Base-by-base conservation (phyloP, 768 basidiomycete species). In the Austroboletus festivus region DNA sequence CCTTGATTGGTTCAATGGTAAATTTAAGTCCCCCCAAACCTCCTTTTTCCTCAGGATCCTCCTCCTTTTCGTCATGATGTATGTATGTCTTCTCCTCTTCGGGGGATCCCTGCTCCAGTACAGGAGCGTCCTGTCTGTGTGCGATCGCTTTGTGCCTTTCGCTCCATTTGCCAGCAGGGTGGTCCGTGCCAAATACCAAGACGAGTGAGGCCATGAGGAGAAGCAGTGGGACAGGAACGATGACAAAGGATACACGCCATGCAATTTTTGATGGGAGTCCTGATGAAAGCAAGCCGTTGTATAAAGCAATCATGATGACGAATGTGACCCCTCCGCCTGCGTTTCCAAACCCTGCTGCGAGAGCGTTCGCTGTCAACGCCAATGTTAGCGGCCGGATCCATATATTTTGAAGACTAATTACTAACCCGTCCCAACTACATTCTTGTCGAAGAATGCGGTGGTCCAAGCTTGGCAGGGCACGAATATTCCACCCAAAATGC, bases 381-480 rank as follows among this genome's bases (percentile, higher is more conserved):
- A 3, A 33, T n/a, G 69, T 72, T 15, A 39, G 37, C 22, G 71
- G 65, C 30, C 19, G 15, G 33, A 44, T 12, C 18, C 5, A 31
- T 33, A 42, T 22, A 24, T 28, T 11, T n/a, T 18, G 33, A 20
- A 31, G 24, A 35, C 13, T 2, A 39, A n/a, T 53, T 28, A 66
- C 64, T n/a, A n/a, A n/a, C n/a, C 65, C 1, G 62, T 63, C 4
- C 75, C 75, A 16, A 76, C 75, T 24, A 71, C 58, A 39, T 63
- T 62, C 40, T 75, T 81, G 60, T 82, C 79, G 59, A 79, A 84
- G 63, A 83, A 82, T 4, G 65, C 67, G 0, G 82, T 80, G 9
- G 81, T 80, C 79, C 82, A 81, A 3, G 76, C 75, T 46, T 81
- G 76, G 51, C 80, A 81, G 4, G 81, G 73, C 1, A 84, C 79